Base-by-base conservation (phyloP, 2,329 filamentous ascomycete species). In the Ascochyta rabiei region DNA sequence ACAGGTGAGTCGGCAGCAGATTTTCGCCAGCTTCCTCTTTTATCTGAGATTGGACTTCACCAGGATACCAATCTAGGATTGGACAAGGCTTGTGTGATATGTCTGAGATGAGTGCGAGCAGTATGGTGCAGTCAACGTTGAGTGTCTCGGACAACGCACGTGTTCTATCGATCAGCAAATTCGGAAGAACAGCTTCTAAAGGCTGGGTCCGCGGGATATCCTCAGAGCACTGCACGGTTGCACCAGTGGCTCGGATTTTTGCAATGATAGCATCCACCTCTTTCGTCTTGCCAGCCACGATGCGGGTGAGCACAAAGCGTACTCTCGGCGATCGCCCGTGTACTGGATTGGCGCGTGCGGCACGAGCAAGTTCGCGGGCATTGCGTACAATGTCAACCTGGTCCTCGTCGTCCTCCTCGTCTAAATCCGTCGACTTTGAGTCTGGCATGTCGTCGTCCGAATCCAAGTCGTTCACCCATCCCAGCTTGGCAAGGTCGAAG, bases 41-140 rank as follows among this genome's bases (percentile, higher is more conserved):
- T 54, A 91, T 84, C 66, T 91, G 87, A 13, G 82, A 80, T 45
- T 82, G 76, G 44, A 91, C 85, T 38, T 85, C 84, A 19, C 75
- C 78, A 61, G 88, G 86, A 62, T 83, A 70, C 71, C 77, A 80
- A n/a, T 81, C 78, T 30, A 81, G 76, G 40, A 80, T 77, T 2
- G 73, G 64, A 24, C 78, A 76, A 33, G 74, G 67, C 30, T 75
- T 75, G 68, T 92, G 88, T 2, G 87, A 89, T 23, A 92, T 85
- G 64, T 93, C 89, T 0, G 89, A 91, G 1, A 88, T 83, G 2
- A 92, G 77, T 4, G 88, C 89, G 5, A 93, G 81, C 6, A 93
- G 80, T 41, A 91, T 84, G 1, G 89, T 91, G 48, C 85, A 87
- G 70, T 88, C 86, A 50, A 88, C 80, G 64, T 88, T 86, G 24